phyloP scores from a whole-genome alignment of 129 eudicot genomes.

The Smallanthus sonchifolius region DNA sequence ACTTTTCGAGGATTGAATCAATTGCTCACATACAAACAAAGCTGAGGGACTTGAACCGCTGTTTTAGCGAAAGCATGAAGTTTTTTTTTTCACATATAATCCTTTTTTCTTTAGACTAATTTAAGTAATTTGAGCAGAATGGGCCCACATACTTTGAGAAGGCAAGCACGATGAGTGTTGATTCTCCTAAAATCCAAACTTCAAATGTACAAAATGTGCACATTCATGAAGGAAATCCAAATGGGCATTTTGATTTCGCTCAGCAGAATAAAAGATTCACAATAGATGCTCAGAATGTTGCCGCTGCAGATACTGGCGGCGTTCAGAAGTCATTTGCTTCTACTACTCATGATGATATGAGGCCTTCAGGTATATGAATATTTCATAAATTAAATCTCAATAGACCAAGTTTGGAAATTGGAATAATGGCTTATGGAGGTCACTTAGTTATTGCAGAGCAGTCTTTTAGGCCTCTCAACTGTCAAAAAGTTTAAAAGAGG shows the following conservation, averaged over 20 bases:
- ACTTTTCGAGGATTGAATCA: not conserved
- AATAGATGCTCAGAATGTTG: slow-evolving; percentile 29
- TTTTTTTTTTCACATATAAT: not conserved
- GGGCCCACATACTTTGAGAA: slow-evolving; percentile 54
- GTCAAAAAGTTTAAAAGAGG: not conserved
- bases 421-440: not conserved
- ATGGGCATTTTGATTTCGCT: slow-evolving; percentile 19
- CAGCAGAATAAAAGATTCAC: slow-evolving; percentile 48
- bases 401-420: not conserved
- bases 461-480: not conserved
- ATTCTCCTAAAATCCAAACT: slow-evolving; percentile 42
- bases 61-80: not conserved
- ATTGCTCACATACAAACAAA: not conserved
- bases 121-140: slow-evolving; percentile 37
- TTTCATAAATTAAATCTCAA: not conserved
- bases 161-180: slow-evolving; percentile 31
- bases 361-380: slow-evolving; percentile 49
- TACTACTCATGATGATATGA: slow-evolving; percentile 28
- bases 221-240: slow-evolving; percentile 21
- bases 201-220: slow-evolving; percentile 35
- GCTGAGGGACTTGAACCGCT: not conserved
- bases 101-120: slow-evolving; percentile 2
- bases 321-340: slow-evolving; percentile 14
- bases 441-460: not conserved
- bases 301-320: slow-evolving; percentile 22